Base-by-base conservation (phyloP, 352 stramenopile genomes). In the Phytophthora pluvialis region DNA sequence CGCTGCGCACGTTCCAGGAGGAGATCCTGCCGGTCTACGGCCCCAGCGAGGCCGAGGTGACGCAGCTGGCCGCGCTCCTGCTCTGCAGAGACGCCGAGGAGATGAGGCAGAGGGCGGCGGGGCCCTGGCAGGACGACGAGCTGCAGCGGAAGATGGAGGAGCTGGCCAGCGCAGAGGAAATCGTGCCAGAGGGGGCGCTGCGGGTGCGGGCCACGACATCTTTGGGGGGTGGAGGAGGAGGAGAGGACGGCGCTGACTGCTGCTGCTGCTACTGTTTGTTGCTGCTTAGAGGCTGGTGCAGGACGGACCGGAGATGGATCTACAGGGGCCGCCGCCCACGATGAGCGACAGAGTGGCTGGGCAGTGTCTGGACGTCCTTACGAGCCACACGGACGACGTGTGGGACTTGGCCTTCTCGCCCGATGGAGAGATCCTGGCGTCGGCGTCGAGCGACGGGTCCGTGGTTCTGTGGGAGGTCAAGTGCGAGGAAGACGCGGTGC, bases 351-450 rank as follows among this genome's bases (percentile, higher is more conserved):
- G n/a, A 15, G 60, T 90, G 6, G 36, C 48, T 16, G 60, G 67
- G 1, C 57, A 80, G 32, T 91, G 82, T 45, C 42, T 78, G 0
- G 66, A 70, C 0, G 49, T 91, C 1, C 46, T 93, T 18, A 44
- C 80, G 9, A 74, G 75, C 26, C 81, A 90, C 57, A 80, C 59
- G 10, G 47, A 67, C 7, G 72, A 93, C 33, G 79, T 94, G n/a
- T 76, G 75, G 56, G 78, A 91, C 36, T 45, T 97, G 12, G 70
- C 74, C 4, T 97, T 97, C 51, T 93, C 88, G 5, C 89, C 90
- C 0, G 63, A 95, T 58, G 91, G 90, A 26, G 54, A 77, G 11
- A 78, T 84, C 31, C 64, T 97, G 54, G 89, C 89, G 15, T 96
- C 88, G 1, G 83, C 84, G 4, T 90, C 83, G 5, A 88, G 87